A percentile compares a stretch with the other conserved stretches of the same genome.
These are phyloP conservation scores for Sistotremastrum suecicum DNA, from an alignment of 768 basidiomycete genomes.

Conservation along the genomic window DNA sequence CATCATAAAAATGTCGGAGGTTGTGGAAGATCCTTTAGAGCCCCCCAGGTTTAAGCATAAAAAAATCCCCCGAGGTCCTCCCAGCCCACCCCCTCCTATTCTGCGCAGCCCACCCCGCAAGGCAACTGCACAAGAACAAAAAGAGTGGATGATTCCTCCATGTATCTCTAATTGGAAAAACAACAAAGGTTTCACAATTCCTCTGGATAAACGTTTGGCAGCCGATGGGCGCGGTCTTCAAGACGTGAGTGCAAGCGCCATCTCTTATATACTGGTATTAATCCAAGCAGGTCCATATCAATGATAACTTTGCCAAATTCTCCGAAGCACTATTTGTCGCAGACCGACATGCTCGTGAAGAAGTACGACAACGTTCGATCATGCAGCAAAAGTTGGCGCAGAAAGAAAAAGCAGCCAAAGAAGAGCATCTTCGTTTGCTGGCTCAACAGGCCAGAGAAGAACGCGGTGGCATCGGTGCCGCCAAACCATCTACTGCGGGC, in stretches of 20 bases:
- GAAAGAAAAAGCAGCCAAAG: conserved; percentile 94
- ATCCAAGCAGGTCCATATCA: conserved; percentile 75
- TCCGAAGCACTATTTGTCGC: conserved; percentile 93
- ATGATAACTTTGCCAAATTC: conserved; percentile 98
- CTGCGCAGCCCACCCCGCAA: conserved; percentile 91
- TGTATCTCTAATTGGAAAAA: conserved; percentile 99
- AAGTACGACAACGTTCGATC: conserved; percentile 87
- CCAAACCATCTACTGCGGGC: conserved; percentile 51
- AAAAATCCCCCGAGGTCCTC: conserved; percentile 95
- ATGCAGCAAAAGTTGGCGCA: conserved; percentile 99
- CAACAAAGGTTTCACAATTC: conserved; percentile 99
- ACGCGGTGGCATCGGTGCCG: conserved; percentile 56
- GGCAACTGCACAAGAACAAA: conserved; percentile 93
- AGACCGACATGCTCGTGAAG: conserved; percentile 94
- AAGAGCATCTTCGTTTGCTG: conserved; percentile 86
- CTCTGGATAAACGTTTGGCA: conserved; percentile 92
- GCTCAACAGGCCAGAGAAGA: conserved; percentile 96
- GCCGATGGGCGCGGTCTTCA: conserved; percentile 98
- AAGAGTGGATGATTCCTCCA: conserved; percentile 99
- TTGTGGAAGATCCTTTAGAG: conserved; percentile 94
- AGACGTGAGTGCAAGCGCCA: conserved; percentile 48
- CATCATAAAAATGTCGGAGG: conserved; percentile 98
- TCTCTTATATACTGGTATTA: background rate
- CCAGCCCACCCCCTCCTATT: conserved; percentile 92
- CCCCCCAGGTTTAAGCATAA: conserved; percentile 97